These are phyloP conservation scores for Vaccinium darrowii DNA, from an alignment of 148 eudicot species.

Conservation along the genomic window DNA sequence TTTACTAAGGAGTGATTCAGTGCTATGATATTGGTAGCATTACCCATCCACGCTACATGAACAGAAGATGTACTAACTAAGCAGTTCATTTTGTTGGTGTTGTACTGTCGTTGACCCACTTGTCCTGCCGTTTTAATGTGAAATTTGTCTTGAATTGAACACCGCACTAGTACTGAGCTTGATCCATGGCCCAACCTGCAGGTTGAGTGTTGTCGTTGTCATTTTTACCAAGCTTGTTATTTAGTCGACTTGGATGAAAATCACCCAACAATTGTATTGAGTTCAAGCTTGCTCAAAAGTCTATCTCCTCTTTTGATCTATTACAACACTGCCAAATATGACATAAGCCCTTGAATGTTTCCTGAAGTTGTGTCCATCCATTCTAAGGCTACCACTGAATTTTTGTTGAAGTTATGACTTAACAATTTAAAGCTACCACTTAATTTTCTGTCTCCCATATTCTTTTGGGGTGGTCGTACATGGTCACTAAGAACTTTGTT, in stretches of 20 bases:
- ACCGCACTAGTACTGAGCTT: neutral
- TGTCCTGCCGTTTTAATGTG: neutral
- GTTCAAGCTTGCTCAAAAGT: neutral
- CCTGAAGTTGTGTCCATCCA: neutral
- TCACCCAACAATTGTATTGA: neutral
- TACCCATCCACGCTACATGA: neutral
- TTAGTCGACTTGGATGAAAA: neutral
- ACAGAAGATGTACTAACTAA: neutral
- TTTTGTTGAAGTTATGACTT: neutral
- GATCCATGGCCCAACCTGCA: slow-evolving; percentile 4
- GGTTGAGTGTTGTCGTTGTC: neutral
- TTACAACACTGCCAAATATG: neutral
- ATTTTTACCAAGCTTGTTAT: neutral
- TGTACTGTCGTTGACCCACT: neutral
- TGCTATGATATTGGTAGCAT: neutral
- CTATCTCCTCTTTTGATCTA: neutral
- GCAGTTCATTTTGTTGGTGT: neutral
- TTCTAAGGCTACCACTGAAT: neutral
- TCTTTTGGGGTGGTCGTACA: neutral
- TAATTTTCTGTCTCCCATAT: neutral
- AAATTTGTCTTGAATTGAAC: neutral
- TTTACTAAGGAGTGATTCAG: neutral
- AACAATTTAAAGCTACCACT: neutral
- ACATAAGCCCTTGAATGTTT: neutral
- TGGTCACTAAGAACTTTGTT: neutral